A percentile compares a stretch with the other conserved stretches of the same genome.
These are phyloP conservation scores for Polyporus tsugae DNA, from an alignment of 1,284 basidiomycete species.

Conservation along the genomic window DNA sequence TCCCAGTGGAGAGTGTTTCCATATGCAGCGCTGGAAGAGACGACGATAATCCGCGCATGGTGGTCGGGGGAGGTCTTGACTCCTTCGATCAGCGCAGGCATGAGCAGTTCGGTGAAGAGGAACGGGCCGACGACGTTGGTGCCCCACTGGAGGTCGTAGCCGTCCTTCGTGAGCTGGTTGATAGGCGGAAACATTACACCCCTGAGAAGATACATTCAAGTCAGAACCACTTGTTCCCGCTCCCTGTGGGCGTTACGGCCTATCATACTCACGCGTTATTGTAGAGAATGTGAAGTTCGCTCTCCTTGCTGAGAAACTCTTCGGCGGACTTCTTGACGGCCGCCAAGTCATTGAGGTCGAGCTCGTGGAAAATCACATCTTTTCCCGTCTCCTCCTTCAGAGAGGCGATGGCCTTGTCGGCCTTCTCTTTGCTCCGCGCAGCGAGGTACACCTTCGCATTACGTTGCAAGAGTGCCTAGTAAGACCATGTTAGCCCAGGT, in stretches of 20 bases:
- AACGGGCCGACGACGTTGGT: slow-evolving; percentile 57
- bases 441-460: slow-evolving; percentile 64
- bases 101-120: slow-evolving; percentile 51
- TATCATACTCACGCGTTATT: slow-evolving; percentile 55
- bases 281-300: slow-evolving; percentile 56
- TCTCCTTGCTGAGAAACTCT: slow-evolving; percentile 54
- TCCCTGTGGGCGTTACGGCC: neutral
- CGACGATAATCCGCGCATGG: slow-evolving; percentile 52
- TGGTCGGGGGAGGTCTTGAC: slow-evolving; percentile 40
- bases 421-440: slow-evolving; percentile 50
- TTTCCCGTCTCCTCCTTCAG: slow-evolving; percentile 49
- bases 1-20: slow-evolving; percentile 41
- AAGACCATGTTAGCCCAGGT: no score
- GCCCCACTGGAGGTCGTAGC: slow-evolving; percentile 60
- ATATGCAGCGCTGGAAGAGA: slow-evolving; percentile 46
- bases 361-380: slow-evolving; percentile 52
- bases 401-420: slow-evolving; percentile 51
- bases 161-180: slow-evolving; percentile 50
- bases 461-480: slow-evolving; percentile 50
- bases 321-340: slow-evolving; percentile 51
- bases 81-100: slow-evolving; percentile 49
- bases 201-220: slow-evolving; percentile 35
- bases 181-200: slow-evolving; percentile 56
- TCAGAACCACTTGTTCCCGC: neutral
- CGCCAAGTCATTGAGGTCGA: slow-evolving; percentile 56